phyloP scores from a whole-genome alignment of 129 eudicot species.

The Calendula officinalis region DNA sequence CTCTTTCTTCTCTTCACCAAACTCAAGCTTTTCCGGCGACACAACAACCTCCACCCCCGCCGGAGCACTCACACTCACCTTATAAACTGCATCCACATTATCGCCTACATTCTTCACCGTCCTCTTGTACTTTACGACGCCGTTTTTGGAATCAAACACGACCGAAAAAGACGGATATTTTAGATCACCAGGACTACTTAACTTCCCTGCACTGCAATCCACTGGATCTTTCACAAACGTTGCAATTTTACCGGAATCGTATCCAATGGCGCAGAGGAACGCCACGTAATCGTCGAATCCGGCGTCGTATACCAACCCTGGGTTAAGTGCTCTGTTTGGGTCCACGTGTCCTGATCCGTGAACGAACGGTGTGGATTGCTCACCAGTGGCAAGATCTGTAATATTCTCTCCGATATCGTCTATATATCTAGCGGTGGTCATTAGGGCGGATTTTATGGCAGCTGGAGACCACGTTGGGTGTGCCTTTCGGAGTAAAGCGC shows the following conservation, averaged over 20 bases:
- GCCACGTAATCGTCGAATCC: conserved; percentile 52
- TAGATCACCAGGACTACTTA: conserved; percentile 62
- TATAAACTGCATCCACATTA: conserved; percentile 50
- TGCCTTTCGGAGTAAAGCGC: conserved; percentile 73
- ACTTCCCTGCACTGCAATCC: conserved; percentile 49
- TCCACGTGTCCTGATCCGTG: conserved; percentile 97
- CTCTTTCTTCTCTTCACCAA: conserved; percentile 41
- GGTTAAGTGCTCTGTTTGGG: conserved; percentile 74
- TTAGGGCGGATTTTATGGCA: conserved; percentile 84
- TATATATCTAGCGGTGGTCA: conserved; percentile 74
- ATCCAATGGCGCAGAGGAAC: conserved; percentile 84
- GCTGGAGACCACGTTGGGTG: conserved; percentile 80
- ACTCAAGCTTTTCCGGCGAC: conserved; percentile 63
- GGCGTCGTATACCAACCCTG: conserved; percentile 81
- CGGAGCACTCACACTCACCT: conserved; percentile 68
- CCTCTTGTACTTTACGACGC: conserved; percentile 67
- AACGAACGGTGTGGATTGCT: conserved; percentile 74
- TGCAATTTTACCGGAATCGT: conserved; percentile 54
- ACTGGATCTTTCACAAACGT: conserved; percentile 54
- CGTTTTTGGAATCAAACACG: conserved; percentile 41
- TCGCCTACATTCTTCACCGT: conserved; percentile 72
- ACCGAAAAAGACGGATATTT: conserved; percentile 88
- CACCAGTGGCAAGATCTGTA: conserved; percentile 82
- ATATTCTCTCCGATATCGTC: conserved; percentile 65
- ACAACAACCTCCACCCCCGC: conserved; percentile 66